Evolutionary conservation across 2,329 filamentous ascomycete species (phyloP).

Genomic region (Aspergillus caelatus): DNA sequence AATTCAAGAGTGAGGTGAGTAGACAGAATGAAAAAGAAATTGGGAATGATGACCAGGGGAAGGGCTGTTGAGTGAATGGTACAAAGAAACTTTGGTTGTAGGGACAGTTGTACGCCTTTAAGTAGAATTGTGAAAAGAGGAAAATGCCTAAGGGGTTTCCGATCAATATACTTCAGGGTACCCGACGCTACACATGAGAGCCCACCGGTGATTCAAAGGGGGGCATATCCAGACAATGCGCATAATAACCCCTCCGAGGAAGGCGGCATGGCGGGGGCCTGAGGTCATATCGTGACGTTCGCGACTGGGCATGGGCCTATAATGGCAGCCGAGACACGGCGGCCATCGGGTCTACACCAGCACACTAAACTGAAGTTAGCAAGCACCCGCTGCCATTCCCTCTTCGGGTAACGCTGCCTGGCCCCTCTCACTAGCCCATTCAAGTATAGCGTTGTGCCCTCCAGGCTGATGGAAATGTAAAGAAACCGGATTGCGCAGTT

Average conservation of each 20-base stretch:
- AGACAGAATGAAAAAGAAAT: conserved; percentile 6
- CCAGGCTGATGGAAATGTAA: not conserved
- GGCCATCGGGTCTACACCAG: conserved; percentile 15
- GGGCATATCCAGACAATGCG: not conserved
- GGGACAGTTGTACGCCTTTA: not conserved
- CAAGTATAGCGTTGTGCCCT: not conserved
- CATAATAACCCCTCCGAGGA: not conserved
- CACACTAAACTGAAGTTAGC: conserved; percentile 14
- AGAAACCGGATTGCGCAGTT: not conserved
- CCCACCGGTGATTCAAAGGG: conserved; percentile 5
- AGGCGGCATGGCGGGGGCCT: conserved; percentile 10
- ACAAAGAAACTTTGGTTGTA: not conserved
- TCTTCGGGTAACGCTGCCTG: not conserved
- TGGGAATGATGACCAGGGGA: not conserved
- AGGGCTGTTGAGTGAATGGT: not conserved
- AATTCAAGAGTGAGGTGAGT: conserved; percentile 1
- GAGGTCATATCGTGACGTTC: conserved; percentile 27
- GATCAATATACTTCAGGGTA: not conserved
- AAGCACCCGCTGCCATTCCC: conserved; percentile 15
- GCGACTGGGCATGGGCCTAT: conserved; percentile 5
- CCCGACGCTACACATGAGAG: conserved; percentile 6
- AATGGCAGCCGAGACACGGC: conserved; percentile 13
- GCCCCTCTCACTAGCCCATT: not conserved
- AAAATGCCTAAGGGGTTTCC: not conserved
- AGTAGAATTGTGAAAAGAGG: conserved; percentile 1